Base-by-base conservation (phyloP, 768 basidiomycete genomes). In the Galerina sulciceps region DNA sequence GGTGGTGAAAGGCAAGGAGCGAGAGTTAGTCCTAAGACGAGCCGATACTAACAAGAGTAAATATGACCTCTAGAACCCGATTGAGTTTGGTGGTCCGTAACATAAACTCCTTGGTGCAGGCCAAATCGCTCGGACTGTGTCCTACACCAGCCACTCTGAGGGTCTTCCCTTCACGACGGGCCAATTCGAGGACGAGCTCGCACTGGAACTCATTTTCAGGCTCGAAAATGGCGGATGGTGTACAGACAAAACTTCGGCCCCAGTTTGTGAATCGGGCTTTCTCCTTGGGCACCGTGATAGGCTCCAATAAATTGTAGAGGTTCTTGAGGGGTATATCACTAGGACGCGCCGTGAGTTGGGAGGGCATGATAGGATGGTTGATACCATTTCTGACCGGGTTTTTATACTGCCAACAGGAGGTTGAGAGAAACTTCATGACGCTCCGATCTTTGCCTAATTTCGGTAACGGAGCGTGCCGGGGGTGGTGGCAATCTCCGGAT, bases 91-190 rank as follows among this genome's bases (percentile, higher is more conserved):
- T 86, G 58, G 91, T 91, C 53, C 90, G 82, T 56, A 99, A 75
- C 87, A 98, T 90, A 76, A 85, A 95, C 10, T 87, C 93, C 51
- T 77, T 82, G 0, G 95, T 97, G 75, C 94, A 98, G 0, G 93
- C 91, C 49, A 99, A 80, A 76, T 99, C 96, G 68, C 89, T 91
- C 20, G 96, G 96, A 57, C 90, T 92, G 75, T 98, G 96, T 2
- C 96, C 96, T 14, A 93, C 87, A 11, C 94, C 97, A 11, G 88
- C 90, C 0, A 92, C 90, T 55, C 94, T 86, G 35, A 99, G 79
- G 18, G 82, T 79, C 68, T 83, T 86, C 14, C 82, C 76, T 69
- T 94, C 86, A 42, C 90, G 78, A 15, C 87, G 79, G 0, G 95
- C 94, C 22, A 94, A 85, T 67, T 93, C 91, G 23, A 99, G 79